Base-by-base conservation (phyloP, 2,329 filamentous ascomycete genomes). In the Ascochyta lentis region DNA sequence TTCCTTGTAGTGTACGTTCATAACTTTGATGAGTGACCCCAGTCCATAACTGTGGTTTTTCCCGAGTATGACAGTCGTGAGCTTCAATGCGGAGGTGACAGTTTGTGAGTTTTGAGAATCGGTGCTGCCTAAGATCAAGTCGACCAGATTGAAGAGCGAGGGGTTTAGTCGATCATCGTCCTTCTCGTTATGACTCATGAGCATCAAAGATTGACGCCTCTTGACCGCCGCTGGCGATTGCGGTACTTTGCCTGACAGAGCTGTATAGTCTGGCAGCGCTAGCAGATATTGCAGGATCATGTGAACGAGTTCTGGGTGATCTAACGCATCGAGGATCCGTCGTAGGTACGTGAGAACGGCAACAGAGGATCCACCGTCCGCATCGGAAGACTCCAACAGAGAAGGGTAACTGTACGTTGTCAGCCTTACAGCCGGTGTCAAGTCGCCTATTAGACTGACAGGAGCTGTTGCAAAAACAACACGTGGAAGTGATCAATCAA, bases 401-500 rank as follows among this genome's bases (percentile, higher is more conserved):
- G 96, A 99, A 2, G 95, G 95, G 73, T 99, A 96, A 78, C 91
- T 95, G 61, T 3, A 19, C 41, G 24, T 54, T 38, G 41, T 67
- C 42, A 74, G 63, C 46, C 44, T 13, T 31, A 7, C 10, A 37
- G 12, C 34, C 6, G 8, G 42, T 10, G 6, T 40, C 19, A 24
- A 2, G 13, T 22, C n/a, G 19, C 29, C 8, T 13, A 57, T 10
- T 24, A 58, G 8, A 48, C 89, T 71, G 77, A 98, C 86, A 99
- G 79, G 68, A 99, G 80, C 75, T 99, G 95, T 75, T 97, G 92
- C 48, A 99, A 80, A 74, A 99, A 99, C 31, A 99, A 86, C 65
- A 98, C 90, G 73, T 97, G 93, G 70, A 99, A 99, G 76, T 99
- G 95, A 73, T 99, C 95, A 29, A 99, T 83, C 46, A 99, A 80